A percentile compares a stretch with the other conserved stretches of the same genome.
These are phyloP conservation scores for Magnusiomyces paraingens DNA, from an alignment of 1,139 yeast genomes.

Conservation along the genomic window DNA sequence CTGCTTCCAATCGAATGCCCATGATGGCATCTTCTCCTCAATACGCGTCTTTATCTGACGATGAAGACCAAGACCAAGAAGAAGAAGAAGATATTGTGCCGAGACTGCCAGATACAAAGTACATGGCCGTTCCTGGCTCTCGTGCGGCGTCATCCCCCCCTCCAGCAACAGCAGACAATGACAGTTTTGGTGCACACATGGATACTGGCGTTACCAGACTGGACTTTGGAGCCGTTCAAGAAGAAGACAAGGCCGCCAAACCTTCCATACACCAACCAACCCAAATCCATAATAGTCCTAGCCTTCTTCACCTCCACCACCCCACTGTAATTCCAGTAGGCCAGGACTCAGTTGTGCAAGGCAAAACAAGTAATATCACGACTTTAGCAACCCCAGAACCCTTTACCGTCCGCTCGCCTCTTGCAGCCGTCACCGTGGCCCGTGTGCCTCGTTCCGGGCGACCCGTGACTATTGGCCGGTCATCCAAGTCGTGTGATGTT, in stretches of 20 bases:
- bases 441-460: constrained; percentile 31
- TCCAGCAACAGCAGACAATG: background rate
- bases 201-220: background rate
- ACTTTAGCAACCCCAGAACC: constrained; percentile 18
- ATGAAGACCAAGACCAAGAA: constrained; percentile 2
- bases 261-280: background rate
- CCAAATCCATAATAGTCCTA: background rate
- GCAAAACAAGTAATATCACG: constrained; percentile 17
- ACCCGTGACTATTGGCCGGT: constrained; percentile 50
- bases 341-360: background rate
- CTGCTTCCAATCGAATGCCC: constrained; percentile 1
- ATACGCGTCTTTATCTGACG: background rate
- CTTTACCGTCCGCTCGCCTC: constrained; percentile 27
- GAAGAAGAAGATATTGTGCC: constrained; percentile 8
- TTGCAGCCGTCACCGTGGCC: constrained; percentile 29
- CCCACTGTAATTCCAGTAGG: background rate
- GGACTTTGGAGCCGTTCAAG: background rate
- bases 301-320: background rate
- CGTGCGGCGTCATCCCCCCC: background rate
- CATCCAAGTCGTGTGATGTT: constrained; percentile 56
- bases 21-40: constrained; percentile 3
- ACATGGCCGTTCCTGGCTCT: background rate
- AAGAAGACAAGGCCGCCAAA: background rate
- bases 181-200: background rate
- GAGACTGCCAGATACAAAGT: background rate